Evolutionary conservation across 2,329 filamentous ascomycete species (phyloP).

Genomic region (Zymoseptoria ardabiliae): DNA sequence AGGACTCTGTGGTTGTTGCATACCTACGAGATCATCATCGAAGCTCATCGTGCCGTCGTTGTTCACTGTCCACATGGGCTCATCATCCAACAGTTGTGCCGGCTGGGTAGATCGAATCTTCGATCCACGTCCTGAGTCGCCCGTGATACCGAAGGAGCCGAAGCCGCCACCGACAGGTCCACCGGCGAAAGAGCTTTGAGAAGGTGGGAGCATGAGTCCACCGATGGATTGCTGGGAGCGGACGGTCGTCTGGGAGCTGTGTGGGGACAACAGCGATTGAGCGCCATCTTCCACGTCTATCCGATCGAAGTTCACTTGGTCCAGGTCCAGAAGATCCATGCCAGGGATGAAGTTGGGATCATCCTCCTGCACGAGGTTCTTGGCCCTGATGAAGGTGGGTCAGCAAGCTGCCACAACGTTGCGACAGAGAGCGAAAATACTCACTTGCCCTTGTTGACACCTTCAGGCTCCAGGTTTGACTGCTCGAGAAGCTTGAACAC

Average conservation of each 20-base stretch:
- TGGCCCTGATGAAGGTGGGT: constrained; percentile 46
- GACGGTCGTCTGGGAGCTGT: constrained; percentile 20
- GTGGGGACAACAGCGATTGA: constrained; percentile 32
- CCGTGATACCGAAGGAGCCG: constrained; percentile 35
- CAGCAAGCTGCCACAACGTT: not conserved
- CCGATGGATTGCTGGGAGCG: constrained; percentile 29
- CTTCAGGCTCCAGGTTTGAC: constrained; percentile 60
- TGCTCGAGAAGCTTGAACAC: constrained; percentile 54
- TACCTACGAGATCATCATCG: constrained; percentile 9
- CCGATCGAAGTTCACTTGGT: constrained; percentile 38
- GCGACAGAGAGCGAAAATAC: constrained; percentile 15
- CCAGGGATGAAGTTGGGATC: constrained; percentile 74
- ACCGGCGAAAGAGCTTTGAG: constrained; percentile 33
- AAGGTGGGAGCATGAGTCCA: constrained; percentile 41
- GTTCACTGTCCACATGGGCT: constrained; percentile 38
- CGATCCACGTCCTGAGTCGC: constrained; percentile 34
- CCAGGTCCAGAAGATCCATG: constrained; percentile 53
- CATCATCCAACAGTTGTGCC: constrained; percentile 17
- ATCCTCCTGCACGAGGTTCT: constrained; percentile 70
- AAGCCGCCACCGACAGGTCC: constrained; percentile 29
- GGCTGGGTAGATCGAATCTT: not conserved
- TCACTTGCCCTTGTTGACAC: constrained; percentile 62
- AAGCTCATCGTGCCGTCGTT: constrained; percentile 50
- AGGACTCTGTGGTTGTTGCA: constrained; percentile 5
- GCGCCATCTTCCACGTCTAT: constrained; percentile 39